A percentile compares a stretch with the other conserved stretches of the same genome.
These are phyloP conservation scores for Myriosclerotinia duriaeana DNA, from an alignment of 2,329 filamentous ascomycete genomes.

Conservation along the genomic window DNA sequence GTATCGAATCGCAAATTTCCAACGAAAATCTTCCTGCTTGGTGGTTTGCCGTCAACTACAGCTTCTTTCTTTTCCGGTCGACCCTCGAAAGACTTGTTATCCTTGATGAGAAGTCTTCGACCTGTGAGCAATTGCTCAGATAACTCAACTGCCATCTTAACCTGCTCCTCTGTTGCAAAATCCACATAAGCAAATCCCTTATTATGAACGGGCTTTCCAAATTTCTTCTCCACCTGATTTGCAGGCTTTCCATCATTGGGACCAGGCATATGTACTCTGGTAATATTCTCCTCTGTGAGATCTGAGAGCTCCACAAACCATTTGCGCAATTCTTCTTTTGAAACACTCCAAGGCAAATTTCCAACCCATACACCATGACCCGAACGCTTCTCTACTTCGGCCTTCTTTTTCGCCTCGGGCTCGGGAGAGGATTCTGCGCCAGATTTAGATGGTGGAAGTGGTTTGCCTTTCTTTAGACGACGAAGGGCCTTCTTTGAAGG, in stretches of 20 bases:
- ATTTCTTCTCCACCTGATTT: constrained; percentile 39
- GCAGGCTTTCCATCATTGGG: constrained; percentile 46
- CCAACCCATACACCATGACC: constrained; percentile 93
- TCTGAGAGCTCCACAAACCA: constrained; percentile 76
- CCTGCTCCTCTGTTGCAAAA: constrained; percentile 66
- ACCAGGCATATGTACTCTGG: constrained; percentile 62
- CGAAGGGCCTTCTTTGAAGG: constrained; percentile 92
- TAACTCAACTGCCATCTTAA: constrained; percentile 73
- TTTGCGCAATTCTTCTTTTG: constrained; percentile 68
- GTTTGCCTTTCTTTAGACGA: constrained; percentile 80
- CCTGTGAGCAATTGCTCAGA: constrained; percentile 80
- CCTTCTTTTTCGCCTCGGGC: constrained; percentile 44
- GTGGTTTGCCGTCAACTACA: constrained; percentile 54
- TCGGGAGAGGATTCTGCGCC: constrained; percentile 44
- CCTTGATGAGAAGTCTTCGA: constrained; percentile 87
- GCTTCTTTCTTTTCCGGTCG: constrained; percentile 63
- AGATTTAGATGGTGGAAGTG: constrained; percentile 49
- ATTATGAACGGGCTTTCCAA: constrained; percentile 52
- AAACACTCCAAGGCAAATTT: constrained; percentile 83
- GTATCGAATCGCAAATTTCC: constrained; percentile 84
- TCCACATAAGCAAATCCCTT: constrained; percentile 97
- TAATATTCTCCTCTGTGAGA: constrained; percentile 70
- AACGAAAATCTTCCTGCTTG: constrained; percentile 81
- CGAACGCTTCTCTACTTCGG: constrained; percentile 60
- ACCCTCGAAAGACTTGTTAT: constrained; percentile 87